These are phyloP conservation scores for Cymodocea nodosa DNA, from an alignment of 116 monocot genomes.

Conservation along the genomic window DNA sequence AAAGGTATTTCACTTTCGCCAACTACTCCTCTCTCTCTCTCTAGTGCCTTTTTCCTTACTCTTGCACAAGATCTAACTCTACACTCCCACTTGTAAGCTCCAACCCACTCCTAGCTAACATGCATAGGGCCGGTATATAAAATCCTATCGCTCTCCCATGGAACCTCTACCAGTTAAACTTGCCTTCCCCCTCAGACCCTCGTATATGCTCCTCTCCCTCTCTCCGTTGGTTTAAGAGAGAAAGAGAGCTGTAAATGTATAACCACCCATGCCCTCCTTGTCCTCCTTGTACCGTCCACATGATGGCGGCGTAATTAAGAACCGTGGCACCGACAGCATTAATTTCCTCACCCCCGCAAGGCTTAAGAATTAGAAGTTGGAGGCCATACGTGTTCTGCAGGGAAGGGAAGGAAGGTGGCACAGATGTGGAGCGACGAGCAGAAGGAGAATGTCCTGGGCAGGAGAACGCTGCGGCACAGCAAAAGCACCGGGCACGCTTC, in stretches of 20 bases:
- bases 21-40: too few relatives aligned
- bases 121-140: too few relatives aligned
- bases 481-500: constrained; percentile 26
- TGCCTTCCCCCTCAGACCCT: background rate
- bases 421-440: constrained; percentile 39
- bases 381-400: too few relatives aligned
- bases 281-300: background rate
- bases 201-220: too few relatives aligned
- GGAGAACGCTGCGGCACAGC: constrained; percentile 40
- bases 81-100: too few relatives aligned
- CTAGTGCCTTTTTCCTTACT: too few relatives aligned
- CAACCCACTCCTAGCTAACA: too few relatives aligned
- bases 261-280: background rate
- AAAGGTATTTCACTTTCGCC: too few relatives aligned
- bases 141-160: too few relatives aligned
- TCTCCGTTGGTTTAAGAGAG: background rate
- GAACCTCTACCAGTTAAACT: background rate
- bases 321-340: background rate
- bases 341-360: background rate
- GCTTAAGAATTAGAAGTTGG: too few relatives aligned
- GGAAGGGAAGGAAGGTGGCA: constrained; percentile 12
- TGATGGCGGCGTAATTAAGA: background rate
- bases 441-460: constrained; percentile 48
- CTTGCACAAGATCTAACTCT: too few relatives aligned
- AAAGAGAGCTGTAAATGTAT: background rate